A percentile compares a stretch with the other conserved stretches of the same genome.
phyloP scores from a whole-genome alignment of 2,329 filamentous ascomycete genomes.

The Gnomoniopsis smithogilvyi region DNA sequence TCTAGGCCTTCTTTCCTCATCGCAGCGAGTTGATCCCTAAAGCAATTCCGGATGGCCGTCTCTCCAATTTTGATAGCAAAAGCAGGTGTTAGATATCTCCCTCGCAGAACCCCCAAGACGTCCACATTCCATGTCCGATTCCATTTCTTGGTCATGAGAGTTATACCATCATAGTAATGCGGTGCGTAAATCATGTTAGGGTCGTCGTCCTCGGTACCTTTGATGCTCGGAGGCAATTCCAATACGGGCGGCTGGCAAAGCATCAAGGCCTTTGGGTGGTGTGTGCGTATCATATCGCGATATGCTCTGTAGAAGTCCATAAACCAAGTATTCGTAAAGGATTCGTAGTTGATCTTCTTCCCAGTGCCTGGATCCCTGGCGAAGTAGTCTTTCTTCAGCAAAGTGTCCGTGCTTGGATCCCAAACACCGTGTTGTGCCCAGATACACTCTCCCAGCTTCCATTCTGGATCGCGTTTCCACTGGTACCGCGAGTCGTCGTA shows the following conservation, averaged over 20 bases:
- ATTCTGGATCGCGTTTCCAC: conserved; percentile 81
- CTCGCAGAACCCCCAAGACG: conserved; percentile 85
- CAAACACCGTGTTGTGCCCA: conserved; percentile 98
- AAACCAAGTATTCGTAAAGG: conserved; percentile 89
- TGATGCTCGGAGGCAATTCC: conserved; percentile 85
- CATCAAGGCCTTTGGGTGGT: conserved; percentile 80
- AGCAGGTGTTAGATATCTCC: conserved; percentile 81
- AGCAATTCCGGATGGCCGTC: conserved; percentile 88
- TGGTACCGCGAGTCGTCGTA: conserved; percentile 87
- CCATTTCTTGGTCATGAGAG: conserved; percentile 97
- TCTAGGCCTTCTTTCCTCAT: conserved; percentile 86
- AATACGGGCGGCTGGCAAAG: conserved; percentile 89
- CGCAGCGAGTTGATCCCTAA: conserved; percentile 80
- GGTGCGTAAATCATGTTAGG: conserved; percentile 87
- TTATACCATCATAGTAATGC: conserved; percentile 96
- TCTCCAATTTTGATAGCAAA: conserved; percentile 93
- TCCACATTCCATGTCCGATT: conserved; percentile 97
- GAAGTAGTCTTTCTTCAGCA: conserved; percentile 87
- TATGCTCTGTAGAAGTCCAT: conserved; percentile 81
- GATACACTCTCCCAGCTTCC: conserved; percentile 91
- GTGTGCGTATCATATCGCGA: conserved; percentile 66
- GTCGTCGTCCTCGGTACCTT: conserved; percentile 85
- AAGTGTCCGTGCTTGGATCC: conserved; percentile 74
- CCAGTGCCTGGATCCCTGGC: conserved; percentile 72
- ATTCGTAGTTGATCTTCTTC: conserved; percentile 71